A percentile compares a stretch with the other conserved stretches of the same genome.
These are phyloP conservation scores for Colletotrichum brevisporum DNA, from an alignment of 2,329 filamentous ascomycete species.

Conservation along the genomic window DNA sequence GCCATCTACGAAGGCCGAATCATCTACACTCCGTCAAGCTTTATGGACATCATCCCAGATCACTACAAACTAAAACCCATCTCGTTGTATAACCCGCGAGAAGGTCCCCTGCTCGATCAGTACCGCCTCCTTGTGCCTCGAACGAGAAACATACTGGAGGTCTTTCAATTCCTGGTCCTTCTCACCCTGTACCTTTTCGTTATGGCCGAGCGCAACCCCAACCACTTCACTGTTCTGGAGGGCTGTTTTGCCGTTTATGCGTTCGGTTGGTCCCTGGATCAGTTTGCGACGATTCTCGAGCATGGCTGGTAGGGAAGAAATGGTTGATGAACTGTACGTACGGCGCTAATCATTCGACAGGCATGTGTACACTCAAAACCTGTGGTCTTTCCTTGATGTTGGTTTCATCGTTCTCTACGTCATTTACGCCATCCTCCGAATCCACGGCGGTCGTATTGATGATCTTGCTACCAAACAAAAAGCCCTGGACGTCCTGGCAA, in stretches of 20 bases:
- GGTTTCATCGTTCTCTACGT: constrained; percentile 81
- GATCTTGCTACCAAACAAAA: constrained; percentile 69
- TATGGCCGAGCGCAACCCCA: constrained; percentile 78
- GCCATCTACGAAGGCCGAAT: constrained; percentile 86
- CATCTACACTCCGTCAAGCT: constrained; percentile 85
- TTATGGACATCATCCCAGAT: constrained; percentile 87
- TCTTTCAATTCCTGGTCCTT: constrained; percentile 79
- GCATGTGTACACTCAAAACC: constrained; percentile 88
- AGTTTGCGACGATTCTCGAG: constrained; percentile 82
- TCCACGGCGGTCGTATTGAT: constrained; percentile 71
- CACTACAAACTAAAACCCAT: constrained; percentile 89
- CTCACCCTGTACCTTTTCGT: constrained; percentile 78
- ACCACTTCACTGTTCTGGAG: constrained; percentile 70
- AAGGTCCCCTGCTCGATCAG: constrained; percentile 84
- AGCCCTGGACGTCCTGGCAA: constrained; percentile 83
- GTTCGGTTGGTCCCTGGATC: constrained; percentile 84
- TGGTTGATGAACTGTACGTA: background rate
- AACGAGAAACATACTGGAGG: constrained; percentile 82
- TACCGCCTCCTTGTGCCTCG: constrained; percentile 87
- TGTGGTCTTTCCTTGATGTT: constrained; percentile 90
- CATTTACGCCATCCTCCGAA: constrained; percentile 76
- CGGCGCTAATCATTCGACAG: constrained; percentile 52
- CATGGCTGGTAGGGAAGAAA: constrained; percentile 71
- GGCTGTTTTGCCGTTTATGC: constrained; percentile 79
- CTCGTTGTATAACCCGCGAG: constrained; percentile 82